Evolutionary conservation across 306 rosid genomes (phyloP), one percentile per base, ranked within the genome.

Genomic region (Cicer bijugum): DNA sequence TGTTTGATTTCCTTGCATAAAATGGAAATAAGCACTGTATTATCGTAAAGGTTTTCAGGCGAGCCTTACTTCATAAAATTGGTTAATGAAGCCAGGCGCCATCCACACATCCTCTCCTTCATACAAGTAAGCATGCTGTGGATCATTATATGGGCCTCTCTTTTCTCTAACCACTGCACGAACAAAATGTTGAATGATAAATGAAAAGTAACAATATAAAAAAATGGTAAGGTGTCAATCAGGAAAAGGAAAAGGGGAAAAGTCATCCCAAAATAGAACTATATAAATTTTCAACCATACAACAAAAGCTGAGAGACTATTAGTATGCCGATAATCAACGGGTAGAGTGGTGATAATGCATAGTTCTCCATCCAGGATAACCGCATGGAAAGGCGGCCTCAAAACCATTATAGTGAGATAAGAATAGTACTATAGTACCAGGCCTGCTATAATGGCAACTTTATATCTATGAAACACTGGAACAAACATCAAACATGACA

Each of bases 81-180:
- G 97, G 81, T 91, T 94, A 43, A 91, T 89, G 86, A 94, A 94
- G 75, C 98, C 98, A 1, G 98, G 97, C 1, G 97, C 95, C 98
- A 91, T 94, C 98, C 98, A 94, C 44, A 84, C 89, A 23, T 94
- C 98, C 37, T 89, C 98, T 66, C 84, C 98, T 82, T 94, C 98
- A 40, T 91, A 94, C 58, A 94, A 89, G 81, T 91, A 91, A 44
- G 97, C 91, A 86, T 94, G 98, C 14, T 91, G 97, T 61, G 98
- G 98, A 83, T 94, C 98, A 82, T 60, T 71, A 58, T 87, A 91
- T 2, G 97, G 97, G 47, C 97, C 97, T 69, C 91, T 88, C 81
- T 88, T 80, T 89, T 94, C 98, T 84, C 98, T 88, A 77, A 94
- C 85, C 97, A 94, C 98, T 94, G 74, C 59, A 59, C 56, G 62